Percentiles rank a stretch among this genome's conserved stretches.
phyloP scores from a whole-genome alignment of 164 flowering plant genomes.

The Chloranthus sessilifolius region DNA sequence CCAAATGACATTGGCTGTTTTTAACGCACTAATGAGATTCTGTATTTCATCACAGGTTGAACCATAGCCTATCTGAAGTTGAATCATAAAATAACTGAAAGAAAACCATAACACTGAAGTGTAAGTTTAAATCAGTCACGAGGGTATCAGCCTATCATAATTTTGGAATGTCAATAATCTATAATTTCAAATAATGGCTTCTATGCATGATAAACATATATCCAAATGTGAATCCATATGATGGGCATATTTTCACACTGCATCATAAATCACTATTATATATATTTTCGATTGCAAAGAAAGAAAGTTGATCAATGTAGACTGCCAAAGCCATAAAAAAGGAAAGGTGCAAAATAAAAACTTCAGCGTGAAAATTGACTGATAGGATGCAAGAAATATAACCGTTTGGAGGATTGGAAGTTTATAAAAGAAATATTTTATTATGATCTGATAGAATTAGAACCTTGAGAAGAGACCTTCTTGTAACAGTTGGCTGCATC shows the following conservation, averaged over 20 bases:
- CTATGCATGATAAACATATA: not conserved
- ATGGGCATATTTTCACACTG: not conserved
- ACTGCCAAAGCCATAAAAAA: not conserved
- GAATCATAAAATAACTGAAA: no score
- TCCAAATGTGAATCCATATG: not conserved
- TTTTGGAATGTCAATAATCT: not conserved
- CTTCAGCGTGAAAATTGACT: not conserved
- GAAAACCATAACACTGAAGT: no score
- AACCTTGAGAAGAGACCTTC: conserved; percentile 34
- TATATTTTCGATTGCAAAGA: not conserved
- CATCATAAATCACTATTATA: not conserved
- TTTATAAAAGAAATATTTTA: no score
- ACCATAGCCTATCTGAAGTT: no score
- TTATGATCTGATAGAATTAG: not conserved
- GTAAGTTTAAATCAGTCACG: no score
- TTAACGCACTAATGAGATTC: no score
- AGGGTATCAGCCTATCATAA: no score
- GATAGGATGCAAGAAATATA: not conserved
- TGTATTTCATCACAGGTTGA: no score
- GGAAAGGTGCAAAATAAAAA: not conserved
- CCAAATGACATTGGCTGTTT: no score
- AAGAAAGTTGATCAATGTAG: not conserved
- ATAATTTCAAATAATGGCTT: not conserved
- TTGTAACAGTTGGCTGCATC: conserved; percentile 49
- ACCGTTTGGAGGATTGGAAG: no score